phyloP scores from a whole-genome alignment of 2,329 filamentous ascomycete genomes.

The Neonectria hederae region DNA sequence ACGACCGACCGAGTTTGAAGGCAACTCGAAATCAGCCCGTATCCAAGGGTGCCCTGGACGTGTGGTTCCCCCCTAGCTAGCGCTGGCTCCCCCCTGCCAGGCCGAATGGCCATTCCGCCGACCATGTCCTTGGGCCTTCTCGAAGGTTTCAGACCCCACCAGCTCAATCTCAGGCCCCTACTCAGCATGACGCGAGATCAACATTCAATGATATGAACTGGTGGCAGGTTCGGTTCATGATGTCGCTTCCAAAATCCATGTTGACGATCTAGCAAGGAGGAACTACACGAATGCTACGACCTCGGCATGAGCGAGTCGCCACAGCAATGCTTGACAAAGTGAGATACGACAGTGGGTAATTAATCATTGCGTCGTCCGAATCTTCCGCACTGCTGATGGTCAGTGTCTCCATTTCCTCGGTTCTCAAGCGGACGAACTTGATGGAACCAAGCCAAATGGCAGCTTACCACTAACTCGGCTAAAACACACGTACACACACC shows the following conservation, averaged over 20 bases:
- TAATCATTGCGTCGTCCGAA: background rate
- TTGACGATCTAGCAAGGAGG: slow-evolving; percentile 36
- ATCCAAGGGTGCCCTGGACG: slow-evolving; percentile 27
- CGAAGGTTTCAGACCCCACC: slow-evolving; percentile 43
- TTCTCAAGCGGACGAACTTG: background rate
- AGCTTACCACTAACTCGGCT: slow-evolving; percentile 14
- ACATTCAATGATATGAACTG: slow-evolving; percentile 37
- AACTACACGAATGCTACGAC: slow-evolving; percentile 18
- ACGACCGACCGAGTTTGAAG: slow-evolving; percentile 30
- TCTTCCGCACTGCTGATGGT: slow-evolving; percentile 3
- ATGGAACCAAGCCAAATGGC: slow-evolving; percentile 1
- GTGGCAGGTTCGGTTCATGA: slow-evolving; percentile 31
- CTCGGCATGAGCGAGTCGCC: slow-evolving; percentile 28
- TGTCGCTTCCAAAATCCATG: slow-evolving; percentile 36
- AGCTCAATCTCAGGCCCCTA: slow-evolving; percentile 30
- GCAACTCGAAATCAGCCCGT: slow-evolving; percentile 39
- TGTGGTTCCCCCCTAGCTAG: slow-evolving; percentile 22
- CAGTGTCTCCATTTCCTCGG: slow-evolving; percentile 17
- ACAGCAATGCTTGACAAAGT: slow-evolving; percentile 8
- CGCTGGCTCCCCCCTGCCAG: slow-evolving; percentile 36
- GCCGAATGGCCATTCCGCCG: slow-evolving; percentile 40
- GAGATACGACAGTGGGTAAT: slow-evolving; percentile 4
- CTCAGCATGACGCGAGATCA: slow-evolving; percentile 43
- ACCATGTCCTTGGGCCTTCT: slow-evolving; percentile 46
- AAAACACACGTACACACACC: slow-evolving; percentile 23